Base-by-base conservation (phyloP, 2,329 filamentous ascomycete genomes). In the Neopestalotiopsis clavispora region DNA sequence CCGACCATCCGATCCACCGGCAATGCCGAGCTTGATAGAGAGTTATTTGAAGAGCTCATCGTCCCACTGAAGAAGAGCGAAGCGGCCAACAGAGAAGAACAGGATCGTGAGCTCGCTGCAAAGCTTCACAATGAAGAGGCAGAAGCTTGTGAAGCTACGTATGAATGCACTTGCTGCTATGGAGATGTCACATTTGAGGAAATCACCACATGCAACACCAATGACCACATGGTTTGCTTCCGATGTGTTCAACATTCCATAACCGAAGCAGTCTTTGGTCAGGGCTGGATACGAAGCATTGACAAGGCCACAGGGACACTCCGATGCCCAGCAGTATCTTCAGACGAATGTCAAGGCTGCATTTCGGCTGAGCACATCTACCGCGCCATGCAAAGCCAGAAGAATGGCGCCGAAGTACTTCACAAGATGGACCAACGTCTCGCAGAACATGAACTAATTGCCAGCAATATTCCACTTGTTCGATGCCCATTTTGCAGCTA, bases 401-500 rank as follows among this genome's bases (percentile, higher is more conserved):
- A 87, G 74, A 89, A 90, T 66, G 94, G 93, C 17, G 82, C 85
- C 66, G 92, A 96, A 74, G 89, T 92, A 5, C 85, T 95, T 74
- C 85, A 85, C 70, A 92, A 91, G 76, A 89, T 98, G 45, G 92
- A 97, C 76, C 90, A 93, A 72, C 90, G 94, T 38, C 85, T 97
- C 30, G 91, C 92, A 3, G 91, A 92, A 69, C 93, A 97, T 74
- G 89, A 86, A 23, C 86, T 99, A 1, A 81, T 92, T 32, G 90
- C 92, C 68, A 93, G 92, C 30, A 87, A 89, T 28, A 81, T 97
- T 6, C 91, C 92, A 3, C 87, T 98, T 1, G 86, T 96, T 62
- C 90, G 91, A 52, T 98, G 96, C 75, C 94, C 95, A 0, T 98
- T 97, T 77, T 99, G 95, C 84, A 87, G 86, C 72, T 99, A 98